Conservation (phyloP, 2,329 filamentous ascomycete species). For the Ophiostoma tasmaniense region DNA sequence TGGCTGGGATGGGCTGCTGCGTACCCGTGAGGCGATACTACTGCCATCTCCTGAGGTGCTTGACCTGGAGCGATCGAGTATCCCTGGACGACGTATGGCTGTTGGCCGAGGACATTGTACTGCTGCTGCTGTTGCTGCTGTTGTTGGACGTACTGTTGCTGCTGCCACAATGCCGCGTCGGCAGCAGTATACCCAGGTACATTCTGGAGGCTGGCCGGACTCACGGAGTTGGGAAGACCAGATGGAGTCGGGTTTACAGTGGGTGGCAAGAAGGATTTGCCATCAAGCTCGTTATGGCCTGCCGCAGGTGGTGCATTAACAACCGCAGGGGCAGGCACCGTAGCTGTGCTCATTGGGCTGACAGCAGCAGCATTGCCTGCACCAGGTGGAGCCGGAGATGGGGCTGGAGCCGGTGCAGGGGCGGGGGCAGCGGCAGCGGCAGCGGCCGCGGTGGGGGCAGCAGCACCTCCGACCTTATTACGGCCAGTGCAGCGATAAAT, state of each 20-base stretch:
- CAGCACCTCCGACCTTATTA: not conserved
- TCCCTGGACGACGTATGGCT: not conserved
- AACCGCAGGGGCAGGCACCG: not conserved
- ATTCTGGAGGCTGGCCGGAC: not conserved
- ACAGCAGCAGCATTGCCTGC: not conserved
- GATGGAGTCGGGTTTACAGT: not conserved
- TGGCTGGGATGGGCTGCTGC: not conserved
- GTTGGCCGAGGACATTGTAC: not conserved
- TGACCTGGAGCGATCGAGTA: not conserved
- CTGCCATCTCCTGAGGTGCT: not conserved
- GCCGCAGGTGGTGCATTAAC: not conserved
- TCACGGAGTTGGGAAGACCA: not conserved
- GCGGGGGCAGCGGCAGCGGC: not conserved
- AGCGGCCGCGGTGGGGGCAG: not conserved
- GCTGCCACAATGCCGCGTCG: not conserved
- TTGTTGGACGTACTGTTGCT: not conserved
- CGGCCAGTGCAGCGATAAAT: not conserved
- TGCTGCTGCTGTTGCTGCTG: not conserved
- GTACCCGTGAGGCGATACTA: not conserved
- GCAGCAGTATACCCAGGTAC: not conserved
- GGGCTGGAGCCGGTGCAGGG: not conserved
- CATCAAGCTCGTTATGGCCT: not conserved
- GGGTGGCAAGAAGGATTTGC: not conserved
- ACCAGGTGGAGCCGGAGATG: not conserved
- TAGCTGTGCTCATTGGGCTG: not conserved